Conservation (phyloP, 1,284 basidiomycete genomes). For the Cryptococcus neoformans region DNA sequence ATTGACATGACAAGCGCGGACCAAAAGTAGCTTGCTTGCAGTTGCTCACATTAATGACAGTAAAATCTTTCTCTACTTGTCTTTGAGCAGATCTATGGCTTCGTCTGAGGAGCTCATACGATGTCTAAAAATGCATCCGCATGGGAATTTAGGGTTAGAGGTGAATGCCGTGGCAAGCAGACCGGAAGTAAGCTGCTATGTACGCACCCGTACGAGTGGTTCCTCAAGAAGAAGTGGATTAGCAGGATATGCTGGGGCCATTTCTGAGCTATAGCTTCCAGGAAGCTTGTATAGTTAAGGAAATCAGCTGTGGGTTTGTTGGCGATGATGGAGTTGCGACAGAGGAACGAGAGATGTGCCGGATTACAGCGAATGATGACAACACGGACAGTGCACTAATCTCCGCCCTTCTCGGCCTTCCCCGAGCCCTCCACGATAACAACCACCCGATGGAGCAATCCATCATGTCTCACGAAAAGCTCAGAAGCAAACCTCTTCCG, state of each 20-base stretch:
- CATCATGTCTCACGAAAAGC: no score
- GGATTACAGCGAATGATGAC: no score
- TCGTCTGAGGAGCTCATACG: constrained; percentile 48
- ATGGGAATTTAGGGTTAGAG: constrained; percentile 3
- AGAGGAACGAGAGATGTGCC: no score
- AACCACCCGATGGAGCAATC: no score
- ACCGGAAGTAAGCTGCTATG: background rate
- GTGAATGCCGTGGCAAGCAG: background rate
- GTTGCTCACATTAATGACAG: constrained; percentile 29
- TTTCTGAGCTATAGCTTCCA: background rate
- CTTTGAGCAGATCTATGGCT: constrained; percentile 48
- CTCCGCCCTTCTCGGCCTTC: no score
- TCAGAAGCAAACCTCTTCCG: no score
- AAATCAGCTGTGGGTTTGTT: no score
- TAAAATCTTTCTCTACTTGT: constrained; percentile 50
- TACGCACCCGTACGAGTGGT: constrained; percentile 39
- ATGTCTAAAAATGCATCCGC: constrained; percentile 31
- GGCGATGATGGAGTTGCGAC: no score
- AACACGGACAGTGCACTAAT: no score
- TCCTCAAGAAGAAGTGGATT: constrained; percentile 39
- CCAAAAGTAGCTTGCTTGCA: background rate
- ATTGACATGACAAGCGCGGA: background rate
- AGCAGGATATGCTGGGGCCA: constrained; percentile 4
- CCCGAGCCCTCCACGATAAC: no score
- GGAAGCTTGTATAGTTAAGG: no score